Conservation (phyloP, 208 protist genomes). For the Leishmania lainsoni region DNA sequence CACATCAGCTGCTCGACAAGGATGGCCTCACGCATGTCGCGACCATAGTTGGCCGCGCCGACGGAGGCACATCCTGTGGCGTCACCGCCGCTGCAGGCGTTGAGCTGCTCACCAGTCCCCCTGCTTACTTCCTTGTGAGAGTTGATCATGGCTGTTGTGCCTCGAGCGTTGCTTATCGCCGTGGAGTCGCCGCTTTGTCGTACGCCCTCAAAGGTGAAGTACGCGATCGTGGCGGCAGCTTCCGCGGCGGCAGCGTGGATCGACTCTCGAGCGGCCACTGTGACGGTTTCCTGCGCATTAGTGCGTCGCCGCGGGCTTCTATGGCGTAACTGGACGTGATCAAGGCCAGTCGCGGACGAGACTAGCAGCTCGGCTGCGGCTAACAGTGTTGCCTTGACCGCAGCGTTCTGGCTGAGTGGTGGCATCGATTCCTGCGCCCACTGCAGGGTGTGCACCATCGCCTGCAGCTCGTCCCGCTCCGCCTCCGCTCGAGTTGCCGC, state of each 20-base stretch:
- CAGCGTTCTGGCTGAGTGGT: neutral
- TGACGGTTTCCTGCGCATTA: neutral
- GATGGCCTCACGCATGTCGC: constrained; percentile 51
- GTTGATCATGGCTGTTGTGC: neutral
- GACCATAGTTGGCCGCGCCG: constrained; percentile 48
- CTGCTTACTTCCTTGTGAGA: neutral
- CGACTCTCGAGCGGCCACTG: constrained; percentile 7
- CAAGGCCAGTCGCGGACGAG: neutral
- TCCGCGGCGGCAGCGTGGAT: constrained; percentile 10
- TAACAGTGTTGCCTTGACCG: constrained; percentile 13
- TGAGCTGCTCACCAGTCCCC: neutral
- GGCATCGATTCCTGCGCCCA: constrained; percentile 16
- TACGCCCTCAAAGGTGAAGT: constrained; percentile 39
- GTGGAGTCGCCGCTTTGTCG: neutral
- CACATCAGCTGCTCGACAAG: constrained; percentile 51
- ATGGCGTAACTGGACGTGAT: neutral
- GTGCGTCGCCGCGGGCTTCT: neutral
- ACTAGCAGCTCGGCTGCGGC: constrained; percentile 17
- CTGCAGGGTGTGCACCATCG: constrained; percentile 12
- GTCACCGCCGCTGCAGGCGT: constrained; percentile 6
- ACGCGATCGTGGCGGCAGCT: constrained; percentile 12
- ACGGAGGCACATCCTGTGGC: neutral
- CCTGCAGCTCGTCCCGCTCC: constrained; percentile 33
- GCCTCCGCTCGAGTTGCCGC: constrained; percentile 33
- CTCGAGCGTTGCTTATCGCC: neutral